Evolutionary conservation across 2,329 filamentous ascomycete species (phyloP), one percentile per base, ranked within the genome.

Genomic region (Cercospora citrullina): DNA sequence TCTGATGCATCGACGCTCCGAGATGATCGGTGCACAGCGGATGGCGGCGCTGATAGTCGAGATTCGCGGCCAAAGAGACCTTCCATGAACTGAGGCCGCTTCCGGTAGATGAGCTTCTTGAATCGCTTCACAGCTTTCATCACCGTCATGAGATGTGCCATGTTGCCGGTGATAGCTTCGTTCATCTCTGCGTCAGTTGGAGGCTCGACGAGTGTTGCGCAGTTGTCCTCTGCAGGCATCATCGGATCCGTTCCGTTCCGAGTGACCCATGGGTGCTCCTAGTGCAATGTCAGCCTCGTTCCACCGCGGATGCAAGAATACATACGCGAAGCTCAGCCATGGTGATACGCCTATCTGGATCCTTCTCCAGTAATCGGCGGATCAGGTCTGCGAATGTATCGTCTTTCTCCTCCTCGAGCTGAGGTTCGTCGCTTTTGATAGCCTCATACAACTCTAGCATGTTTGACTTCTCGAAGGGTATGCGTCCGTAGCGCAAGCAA

Each of bases 231-330:
- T 55, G 87, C 86, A 7, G 92, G 87, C 12, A 98, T 84, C 14
- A 99, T 83, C 69, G 88, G 88, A 78, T 98, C 94, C 7, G 83
- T 86, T 14, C 93, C 94, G 65, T 87, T 81, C 75, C 88, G 91
- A 5, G 94, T 98, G 14, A 99, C 93, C 95, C 95, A 99, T 0
- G 93, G 88, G 77, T 99, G 95, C 74, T 90, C 87, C 94, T 97
- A 69, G 4, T 26, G 64, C 18, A 60, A 12, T 6, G 57, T 80
- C 59, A 78, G 69, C 63, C 31, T 61, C n/a, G 8, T 36, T n/a
- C 30, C 23, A 16, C 9, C 45, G 8, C 63, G 53, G 39, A 7
- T 30, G 30, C 51, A 33, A 31, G 16, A 26, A 45, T 23, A 80
- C 90, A 80, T 84, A 97, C 94, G 75, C 95, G 86, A 59, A 98